phyloP scores from a whole-genome alignment of 2,329 filamentous ascomycete genomes.

The Xylariales sp. region DNA sequence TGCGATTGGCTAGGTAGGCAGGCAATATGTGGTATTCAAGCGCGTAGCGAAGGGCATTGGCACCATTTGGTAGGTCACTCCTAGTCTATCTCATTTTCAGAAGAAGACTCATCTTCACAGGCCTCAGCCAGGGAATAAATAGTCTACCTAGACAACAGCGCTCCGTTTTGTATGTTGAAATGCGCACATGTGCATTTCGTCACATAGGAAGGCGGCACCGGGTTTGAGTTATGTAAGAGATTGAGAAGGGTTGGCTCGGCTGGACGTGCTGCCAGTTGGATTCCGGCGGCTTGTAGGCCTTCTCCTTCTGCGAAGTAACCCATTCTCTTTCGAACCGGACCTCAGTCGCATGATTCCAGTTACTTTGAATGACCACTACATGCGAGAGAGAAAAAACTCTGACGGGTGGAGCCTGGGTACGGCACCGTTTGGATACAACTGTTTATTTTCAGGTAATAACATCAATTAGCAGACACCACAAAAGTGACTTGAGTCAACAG shows the following conservation, averaged over 20 bases:
- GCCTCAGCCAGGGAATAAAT: not conserved
- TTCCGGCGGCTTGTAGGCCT: not conserved
- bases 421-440: constrained; percentile 1
- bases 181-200: not conserved
- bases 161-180: not conserved
- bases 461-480: constrained; percentile 3
- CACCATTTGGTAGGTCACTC: too few relatives aligned
- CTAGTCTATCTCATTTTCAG: too few relatives aligned
- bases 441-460: constrained; percentile 7
- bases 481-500: constrained; percentile 1
- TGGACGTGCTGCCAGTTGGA: constrained; percentile 1
- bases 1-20: not conserved
- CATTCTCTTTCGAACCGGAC: not conserved
- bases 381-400: constrained; percentile 5
- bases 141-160: not conserved
- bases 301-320: not conserved
- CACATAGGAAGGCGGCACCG: constrained; percentile 2
- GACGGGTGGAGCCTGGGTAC: not conserved
- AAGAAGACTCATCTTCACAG: too few relatives aligned
- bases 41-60: too few relatives aligned
- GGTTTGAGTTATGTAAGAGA: constrained; percentile 3
- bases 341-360: too few relatives aligned
- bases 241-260: not conserved
- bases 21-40: too few relatives aligned
- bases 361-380: too few relatives aligned